phyloP scores from a whole-genome alignment of 1,284 basidiomycete genomes.

The Microbotryomycetes sp. region DNA sequence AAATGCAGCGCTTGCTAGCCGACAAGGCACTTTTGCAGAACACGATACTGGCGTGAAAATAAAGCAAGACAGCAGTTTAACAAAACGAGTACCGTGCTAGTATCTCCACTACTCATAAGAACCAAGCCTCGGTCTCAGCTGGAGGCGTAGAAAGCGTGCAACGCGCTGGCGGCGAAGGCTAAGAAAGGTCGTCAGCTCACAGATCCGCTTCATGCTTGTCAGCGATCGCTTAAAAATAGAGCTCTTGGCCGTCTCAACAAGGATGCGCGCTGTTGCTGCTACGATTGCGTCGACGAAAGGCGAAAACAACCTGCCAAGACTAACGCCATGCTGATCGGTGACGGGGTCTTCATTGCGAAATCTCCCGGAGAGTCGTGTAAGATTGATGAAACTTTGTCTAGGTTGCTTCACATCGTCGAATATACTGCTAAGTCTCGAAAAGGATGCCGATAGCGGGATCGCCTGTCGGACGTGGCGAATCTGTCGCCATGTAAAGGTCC shows the following conservation, averaged over 20 bases:
- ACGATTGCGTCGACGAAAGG: constrained; percentile 22
- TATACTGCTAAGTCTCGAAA: constrained; percentile 10
- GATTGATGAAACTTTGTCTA: no score
- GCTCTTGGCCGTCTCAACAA: constrained; percentile 5
- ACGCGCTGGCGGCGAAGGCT: neutral
- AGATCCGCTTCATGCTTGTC: no score
- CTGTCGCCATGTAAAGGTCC: constrained; percentile 20
- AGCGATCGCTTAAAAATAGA: constrained; percentile 1
- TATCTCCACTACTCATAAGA: no score
- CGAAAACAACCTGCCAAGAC: constrained; percentile 23
- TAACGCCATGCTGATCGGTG: constrained; percentile 21
- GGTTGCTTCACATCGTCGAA: no score
- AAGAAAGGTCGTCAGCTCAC: neutral
- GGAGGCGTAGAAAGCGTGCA: neutral
- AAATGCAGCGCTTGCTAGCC: neutral
- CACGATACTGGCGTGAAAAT: neutral
- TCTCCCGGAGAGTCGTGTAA: no score
- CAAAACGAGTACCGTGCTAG: no score
- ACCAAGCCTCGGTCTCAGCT: no score
- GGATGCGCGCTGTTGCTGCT: constrained; percentile 6
- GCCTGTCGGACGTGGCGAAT: constrained; percentile 1
- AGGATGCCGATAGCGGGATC: constrained; percentile 8
- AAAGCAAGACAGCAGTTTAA: no score
- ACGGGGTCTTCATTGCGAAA: no score
- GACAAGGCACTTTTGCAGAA: neutral